These are phyloP conservation scores for Alternaria brassicicola DNA, from an alignment of 2,329 filamentous ascomycete species.

Conservation along the genomic window DNA sequence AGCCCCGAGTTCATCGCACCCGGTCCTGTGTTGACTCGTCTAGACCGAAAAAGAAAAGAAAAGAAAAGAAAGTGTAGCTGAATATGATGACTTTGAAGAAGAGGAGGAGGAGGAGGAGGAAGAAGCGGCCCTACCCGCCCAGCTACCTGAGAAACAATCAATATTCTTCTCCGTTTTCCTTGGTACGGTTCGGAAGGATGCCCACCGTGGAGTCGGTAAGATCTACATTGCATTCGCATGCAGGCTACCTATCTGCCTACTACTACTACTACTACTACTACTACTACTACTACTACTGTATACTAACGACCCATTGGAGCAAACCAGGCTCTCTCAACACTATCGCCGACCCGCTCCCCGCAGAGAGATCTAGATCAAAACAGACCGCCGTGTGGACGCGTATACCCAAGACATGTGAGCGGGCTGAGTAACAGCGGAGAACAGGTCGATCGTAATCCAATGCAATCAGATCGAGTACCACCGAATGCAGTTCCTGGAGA, in stretches of 20 bases:
- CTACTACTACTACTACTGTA: not conserved
- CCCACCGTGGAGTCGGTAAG: not conserved
- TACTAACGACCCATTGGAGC: not conserved
- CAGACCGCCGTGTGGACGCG: not conserved
- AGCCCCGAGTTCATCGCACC: not conserved
- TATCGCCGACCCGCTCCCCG: not conserved
- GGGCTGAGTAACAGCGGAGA: not conserved
- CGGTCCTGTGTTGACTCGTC: too few relatives aligned
- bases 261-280: too few relatives aligned
- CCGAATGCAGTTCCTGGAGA: not conserved
- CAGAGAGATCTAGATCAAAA: not conserved
- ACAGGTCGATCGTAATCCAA: not conserved
- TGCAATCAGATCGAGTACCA: not conserved
- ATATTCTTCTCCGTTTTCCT: not conserved
- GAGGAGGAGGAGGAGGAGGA: not conserved
- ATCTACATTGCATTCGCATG: constrained; percentile 1
- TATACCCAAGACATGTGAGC: not conserved
- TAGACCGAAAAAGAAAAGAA: too few relatives aligned
- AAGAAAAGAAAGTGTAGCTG: not conserved
- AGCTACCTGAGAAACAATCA: too few relatives aligned
- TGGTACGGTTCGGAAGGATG: not conserved
- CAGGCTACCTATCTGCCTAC: not conserved
- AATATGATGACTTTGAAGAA: not conserved
- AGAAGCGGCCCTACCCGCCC: not conserved
- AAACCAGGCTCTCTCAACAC: not conserved